Evolutionary conservation across 306 rosid genomes (phyloP).

Genomic region (Arachis stenosperma): DNA sequence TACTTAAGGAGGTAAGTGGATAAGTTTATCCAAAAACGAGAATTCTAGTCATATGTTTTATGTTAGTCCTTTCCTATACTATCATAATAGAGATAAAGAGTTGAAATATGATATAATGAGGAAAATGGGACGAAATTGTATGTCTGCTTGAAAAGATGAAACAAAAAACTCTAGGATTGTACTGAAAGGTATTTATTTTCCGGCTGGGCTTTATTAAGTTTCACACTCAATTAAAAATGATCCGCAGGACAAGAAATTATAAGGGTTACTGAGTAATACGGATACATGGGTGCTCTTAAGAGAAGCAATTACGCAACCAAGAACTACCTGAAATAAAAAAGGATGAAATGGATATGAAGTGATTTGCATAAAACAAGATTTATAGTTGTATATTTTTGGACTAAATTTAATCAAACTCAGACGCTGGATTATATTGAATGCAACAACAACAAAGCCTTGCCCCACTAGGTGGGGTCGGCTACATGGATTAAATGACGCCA

Average conservation of each 20-base stretch:
- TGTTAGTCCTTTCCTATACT: constrained; percentile 18
- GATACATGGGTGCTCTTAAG: constrained; percentile 23
- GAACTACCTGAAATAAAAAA: not conserved
- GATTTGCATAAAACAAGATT: not conserved
- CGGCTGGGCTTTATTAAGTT: constrained; percentile 26
- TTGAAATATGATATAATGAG: constrained; percentile 1
- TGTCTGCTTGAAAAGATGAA: constrained; percentile 10
- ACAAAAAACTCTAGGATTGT: constrained; percentile 8
- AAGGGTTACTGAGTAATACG: not conserved
- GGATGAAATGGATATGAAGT: not conserved
- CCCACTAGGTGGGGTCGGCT: too few species aligned
- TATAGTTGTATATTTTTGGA: constrained; percentile 9
- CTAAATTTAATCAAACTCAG: constrained; percentile 23
- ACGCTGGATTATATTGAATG: constrained; percentile 14
- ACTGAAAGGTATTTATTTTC: constrained; percentile 12
- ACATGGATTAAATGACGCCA: too few species aligned
- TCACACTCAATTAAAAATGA: constrained; percentile 19
- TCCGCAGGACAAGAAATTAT: too few species aligned
- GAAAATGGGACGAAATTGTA: not conserved
- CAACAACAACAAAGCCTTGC: too few species aligned
- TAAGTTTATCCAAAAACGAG: not conserved
- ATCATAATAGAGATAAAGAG: constrained; percentile 1
- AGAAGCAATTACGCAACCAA: not conserved
- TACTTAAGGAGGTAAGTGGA: constrained; percentile 74
- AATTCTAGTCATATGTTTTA: constrained; percentile 9